Evolutionary conservation across 441 rosid species (phyloP).

Genomic region (Pelargonium australe): DNA sequence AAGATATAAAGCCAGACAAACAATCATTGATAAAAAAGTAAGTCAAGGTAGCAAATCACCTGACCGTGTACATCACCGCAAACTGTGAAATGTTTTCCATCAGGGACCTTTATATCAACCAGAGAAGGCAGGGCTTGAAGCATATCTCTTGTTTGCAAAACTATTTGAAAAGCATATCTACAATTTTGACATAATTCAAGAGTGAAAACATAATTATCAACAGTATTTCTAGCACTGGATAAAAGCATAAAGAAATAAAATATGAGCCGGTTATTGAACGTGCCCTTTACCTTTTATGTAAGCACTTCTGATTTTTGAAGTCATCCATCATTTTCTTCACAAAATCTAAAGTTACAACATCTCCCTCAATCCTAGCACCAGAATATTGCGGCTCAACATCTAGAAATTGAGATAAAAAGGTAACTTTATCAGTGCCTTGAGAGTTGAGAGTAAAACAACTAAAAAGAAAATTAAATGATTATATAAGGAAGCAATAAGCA

Average conservation of each 20-base stretch:
- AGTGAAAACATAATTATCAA: constrained; percentile 14
- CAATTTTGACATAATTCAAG: constrained; percentile 20
- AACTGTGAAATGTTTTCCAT: constrained; percentile 70
- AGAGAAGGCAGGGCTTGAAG: constrained; percentile 69
- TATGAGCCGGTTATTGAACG: constrained; percentile 15
- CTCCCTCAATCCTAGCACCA: constrained; percentile 91
- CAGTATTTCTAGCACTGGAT: background rate
- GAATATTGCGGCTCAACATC: constrained; percentile 95
- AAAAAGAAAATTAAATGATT: background rate
- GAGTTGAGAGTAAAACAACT: background rate
- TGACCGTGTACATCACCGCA: constrained; percentile 99
- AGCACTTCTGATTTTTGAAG: constrained; percentile 74
- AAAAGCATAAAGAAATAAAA: background rate
- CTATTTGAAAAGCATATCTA: constrained; percentile 92
- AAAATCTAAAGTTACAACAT: constrained; percentile 75
- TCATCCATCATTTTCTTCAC: constrained; percentile 90
- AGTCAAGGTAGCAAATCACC: constrained; percentile 38
- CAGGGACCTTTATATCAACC: constrained; percentile 66
- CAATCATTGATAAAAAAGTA: constrained; percentile 1
- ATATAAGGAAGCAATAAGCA: background rate
- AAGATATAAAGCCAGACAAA: background rate
- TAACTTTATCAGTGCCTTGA: background rate
- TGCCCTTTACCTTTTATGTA: constrained; percentile 65
- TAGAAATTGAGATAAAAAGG: constrained; percentile 25
- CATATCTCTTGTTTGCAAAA: constrained; percentile 77